Conservation (phyloP, 2,329 filamentous ascomycete species). For the Parastagonospora nodorum region DNA sequence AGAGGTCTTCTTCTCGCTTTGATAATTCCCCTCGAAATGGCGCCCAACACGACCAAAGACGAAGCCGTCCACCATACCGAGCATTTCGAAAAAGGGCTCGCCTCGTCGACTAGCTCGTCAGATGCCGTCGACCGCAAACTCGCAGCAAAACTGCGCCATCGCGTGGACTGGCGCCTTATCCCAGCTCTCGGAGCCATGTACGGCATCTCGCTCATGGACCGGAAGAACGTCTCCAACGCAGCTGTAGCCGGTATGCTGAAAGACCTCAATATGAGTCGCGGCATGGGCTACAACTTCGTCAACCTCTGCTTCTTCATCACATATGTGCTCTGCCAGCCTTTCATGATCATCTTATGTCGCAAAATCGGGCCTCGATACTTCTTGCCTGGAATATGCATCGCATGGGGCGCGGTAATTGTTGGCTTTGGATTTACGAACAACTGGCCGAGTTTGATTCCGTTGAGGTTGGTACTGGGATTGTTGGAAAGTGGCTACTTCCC, state of each 20-base stretch:
- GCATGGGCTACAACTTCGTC: conserved; percentile 27
- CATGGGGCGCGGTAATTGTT: conserved; percentile 30
- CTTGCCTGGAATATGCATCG: conserved; percentile 24
- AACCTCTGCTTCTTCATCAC: conserved; percentile 36
- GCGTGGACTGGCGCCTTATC: conserved; percentile 30
- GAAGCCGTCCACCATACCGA: conserved; percentile 19
- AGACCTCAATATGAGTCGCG: conserved; percentile 23
- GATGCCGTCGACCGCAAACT: conserved; percentile 21
- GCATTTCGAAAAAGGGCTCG: conserved; percentile 24
- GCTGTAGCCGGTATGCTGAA: conserved; percentile 32
- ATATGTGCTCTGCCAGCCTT: conserved; percentile 29
- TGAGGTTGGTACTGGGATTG: conserved; percentile 23
- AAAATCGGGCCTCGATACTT: conserved; percentile 28
- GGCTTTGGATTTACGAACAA: conserved; percentile 30
- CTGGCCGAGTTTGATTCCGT: conserved; percentile 23
- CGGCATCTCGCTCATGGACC: conserved; percentile 31
- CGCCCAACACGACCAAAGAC: conserved; percentile 19
- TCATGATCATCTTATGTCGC: conserved; percentile 25
- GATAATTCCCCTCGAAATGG: conserved; percentile 11
- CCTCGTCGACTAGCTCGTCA: conserved; percentile 12
- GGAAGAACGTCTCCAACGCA: conserved; percentile 34
- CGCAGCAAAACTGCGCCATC: conserved; percentile 25
- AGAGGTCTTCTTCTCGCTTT: neutral
- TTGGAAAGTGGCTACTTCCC: conserved; percentile 31
- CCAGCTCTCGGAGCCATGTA: conserved; percentile 31